A percentile compares a stretch with the other conserved stretches of the same genome.
Evolutionary conservation across 2,329 filamentous ascomycete species (phyloP).

Genomic region (Exophiala calicioides): DNA sequence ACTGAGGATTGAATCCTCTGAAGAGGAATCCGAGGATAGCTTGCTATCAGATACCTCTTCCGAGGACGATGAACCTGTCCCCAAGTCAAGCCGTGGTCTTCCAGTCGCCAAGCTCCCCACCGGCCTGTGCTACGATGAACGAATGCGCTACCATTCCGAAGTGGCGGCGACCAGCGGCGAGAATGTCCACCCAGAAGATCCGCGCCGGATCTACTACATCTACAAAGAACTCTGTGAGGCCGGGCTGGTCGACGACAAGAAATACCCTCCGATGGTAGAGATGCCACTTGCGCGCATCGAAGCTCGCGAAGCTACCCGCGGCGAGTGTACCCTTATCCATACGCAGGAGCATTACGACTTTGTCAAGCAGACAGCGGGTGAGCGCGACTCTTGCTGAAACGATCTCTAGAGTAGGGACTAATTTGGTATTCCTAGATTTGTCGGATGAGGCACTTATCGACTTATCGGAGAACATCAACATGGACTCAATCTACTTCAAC

Average conservation of each 20-base stretch:
- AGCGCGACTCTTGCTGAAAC: constrained; percentile 6
- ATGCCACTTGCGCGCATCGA: constrained; percentile 68
- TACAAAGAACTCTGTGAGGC: constrained; percentile 83
- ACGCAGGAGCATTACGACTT: constrained; percentile 75
- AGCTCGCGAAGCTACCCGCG: constrained; percentile 72
- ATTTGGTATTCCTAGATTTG: constrained; percentile 41
- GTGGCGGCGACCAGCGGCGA: constrained; percentile 63
- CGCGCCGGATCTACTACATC: constrained; percentile 86
- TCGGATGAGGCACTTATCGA: constrained; percentile 64
- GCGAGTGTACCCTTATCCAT: constrained; percentile 81
- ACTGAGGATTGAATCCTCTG: constrained; percentile 25
- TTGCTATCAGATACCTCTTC: constrained; percentile 23
- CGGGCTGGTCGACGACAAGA: constrained; percentile 69
- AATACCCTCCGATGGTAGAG: constrained; percentile 49
- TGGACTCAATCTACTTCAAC: constrained; percentile 81
- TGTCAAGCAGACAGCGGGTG: constrained; percentile 61
- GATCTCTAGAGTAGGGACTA: constrained; percentile 1
- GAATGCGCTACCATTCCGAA: constrained; percentile 95
- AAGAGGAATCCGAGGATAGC: constrained; percentile 27
- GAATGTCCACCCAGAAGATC: constrained; percentile 91
- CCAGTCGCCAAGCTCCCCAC: constrained; percentile 61
- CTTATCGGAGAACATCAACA: constrained; percentile 60
- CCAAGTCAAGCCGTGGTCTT: constrained; percentile 42
- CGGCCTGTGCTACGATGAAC: constrained; percentile 84
- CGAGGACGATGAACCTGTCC: constrained; percentile 36